Evolutionary conservation across 176 grass and related monocot species (phyloP).

Genomic region (Phoenix dactylifera): DNA sequence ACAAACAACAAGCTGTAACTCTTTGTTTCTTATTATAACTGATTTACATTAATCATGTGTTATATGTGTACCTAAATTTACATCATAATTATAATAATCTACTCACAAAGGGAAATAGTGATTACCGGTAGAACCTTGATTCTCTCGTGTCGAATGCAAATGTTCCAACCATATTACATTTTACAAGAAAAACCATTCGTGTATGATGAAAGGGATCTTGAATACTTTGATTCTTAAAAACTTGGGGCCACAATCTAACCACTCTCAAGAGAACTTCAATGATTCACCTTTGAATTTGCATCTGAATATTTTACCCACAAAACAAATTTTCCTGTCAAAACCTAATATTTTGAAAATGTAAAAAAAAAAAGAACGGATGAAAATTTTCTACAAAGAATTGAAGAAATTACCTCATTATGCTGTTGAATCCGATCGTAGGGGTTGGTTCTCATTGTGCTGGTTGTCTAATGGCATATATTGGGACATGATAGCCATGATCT

Average conservation of each 20-base stretch:
- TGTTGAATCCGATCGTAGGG: slow-evolving; percentile 44
- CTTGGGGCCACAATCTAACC: background rate
- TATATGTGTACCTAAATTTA: no score
- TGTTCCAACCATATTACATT: background rate
- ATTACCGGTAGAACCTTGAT: no score
- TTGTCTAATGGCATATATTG: slow-evolving; percentile 85
- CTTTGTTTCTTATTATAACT: no score
- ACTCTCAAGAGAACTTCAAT: background rate
- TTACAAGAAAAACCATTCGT: background rate
- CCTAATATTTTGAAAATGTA: no score
- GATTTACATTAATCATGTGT: no score
- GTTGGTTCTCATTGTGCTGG: slow-evolving; percentile 40
- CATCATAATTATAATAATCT: no score
- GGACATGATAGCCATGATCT: slow-evolving; percentile 81
- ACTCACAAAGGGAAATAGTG: no score
- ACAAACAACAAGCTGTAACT: no score
- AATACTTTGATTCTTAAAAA: background rate
- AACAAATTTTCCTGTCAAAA: background rate
- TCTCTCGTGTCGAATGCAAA: no score
- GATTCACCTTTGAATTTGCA: background rate
- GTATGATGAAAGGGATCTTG: background rate
- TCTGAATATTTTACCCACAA: background rate
- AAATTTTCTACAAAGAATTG: no score
- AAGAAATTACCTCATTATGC: background rate
- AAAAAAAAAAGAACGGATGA: no score